Conservation (phyloP, 106 monocot species). For the Acorus calamus region DNA sequence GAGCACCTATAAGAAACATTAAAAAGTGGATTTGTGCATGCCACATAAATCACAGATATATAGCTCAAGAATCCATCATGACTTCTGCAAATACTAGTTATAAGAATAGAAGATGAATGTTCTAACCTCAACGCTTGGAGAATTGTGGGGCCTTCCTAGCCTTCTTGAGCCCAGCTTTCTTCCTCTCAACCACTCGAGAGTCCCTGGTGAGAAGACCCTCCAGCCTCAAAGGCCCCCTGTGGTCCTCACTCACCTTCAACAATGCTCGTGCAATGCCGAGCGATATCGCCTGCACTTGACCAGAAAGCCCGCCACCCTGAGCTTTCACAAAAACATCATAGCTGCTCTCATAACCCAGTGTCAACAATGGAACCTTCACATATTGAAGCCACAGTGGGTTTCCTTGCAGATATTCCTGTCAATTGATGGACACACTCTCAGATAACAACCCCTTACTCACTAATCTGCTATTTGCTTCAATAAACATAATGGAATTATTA, state of each 20-base stretch:
- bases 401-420: slow-evolving; percentile 90
- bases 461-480: background rate
- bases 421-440: background rate
- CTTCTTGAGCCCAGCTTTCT: slow-evolving; percentile 92
- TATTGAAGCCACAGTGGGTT: slow-evolving; percentile 83
- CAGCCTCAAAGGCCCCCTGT: slow-evolving; percentile 51
- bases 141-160: slow-evolving; percentile 84
- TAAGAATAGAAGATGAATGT: no score
- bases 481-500: no score
- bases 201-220: slow-evolving; percentile 91
- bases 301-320: slow-evolving; percentile 88
- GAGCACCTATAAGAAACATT: no score
- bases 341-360: slow-evolving; percentile 70
- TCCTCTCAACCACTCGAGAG: slow-evolving; percentile 84
- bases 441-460: background rate
- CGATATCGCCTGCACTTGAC: slow-evolving; percentile 90
- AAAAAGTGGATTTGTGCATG: no score
- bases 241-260: slow-evolving; percentile 79
- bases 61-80: no score
- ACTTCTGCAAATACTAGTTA: no score
- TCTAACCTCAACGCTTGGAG: slow-evolving; percentile 70
- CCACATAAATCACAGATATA: no score
- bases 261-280: slow-evolving; percentile 85
- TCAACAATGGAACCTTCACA: slow-evolving; percentile 55
- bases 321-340: slow-evolving; percentile 94